Conservation (phyloP, 805 yeast genomes). For the Barnettozyma vustinii region DNA sequence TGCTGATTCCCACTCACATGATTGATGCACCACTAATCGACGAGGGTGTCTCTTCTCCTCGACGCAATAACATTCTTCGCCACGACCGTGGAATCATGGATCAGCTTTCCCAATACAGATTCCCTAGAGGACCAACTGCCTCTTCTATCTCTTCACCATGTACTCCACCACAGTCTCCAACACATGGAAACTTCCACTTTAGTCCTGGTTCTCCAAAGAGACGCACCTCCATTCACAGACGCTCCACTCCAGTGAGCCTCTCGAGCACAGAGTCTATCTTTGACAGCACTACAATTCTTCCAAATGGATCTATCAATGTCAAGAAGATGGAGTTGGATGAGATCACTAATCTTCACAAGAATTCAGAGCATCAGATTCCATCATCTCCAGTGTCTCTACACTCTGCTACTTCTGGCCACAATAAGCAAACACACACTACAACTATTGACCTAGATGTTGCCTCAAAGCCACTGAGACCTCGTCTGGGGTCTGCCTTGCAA, state of each 20-base stretch:
- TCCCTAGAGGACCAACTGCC: conserved; percentile 6
- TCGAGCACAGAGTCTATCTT: conserved; percentile 15
- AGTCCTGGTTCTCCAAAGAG: not conserved
- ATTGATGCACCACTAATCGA: not conserved
- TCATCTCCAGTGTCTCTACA: not conserved
- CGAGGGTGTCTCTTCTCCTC: not conserved
- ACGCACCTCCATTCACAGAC: conserved; percentile 5
- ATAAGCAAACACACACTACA: conserved; percentile 1
- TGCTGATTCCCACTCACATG: not conserved
- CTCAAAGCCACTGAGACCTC: conserved; percentile 12
- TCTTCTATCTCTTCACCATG: not conserved
- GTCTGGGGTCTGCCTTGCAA: not conserved
- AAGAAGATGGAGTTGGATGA: not conserved
- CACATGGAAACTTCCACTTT: not conserved
- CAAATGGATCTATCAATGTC: not conserved
- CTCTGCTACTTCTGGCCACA: not conserved
- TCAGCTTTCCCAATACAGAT: conserved; percentile 11
- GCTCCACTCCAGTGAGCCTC: conserved; percentile 10
- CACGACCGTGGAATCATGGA: conserved; percentile 3
- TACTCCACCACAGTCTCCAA: not conserved
- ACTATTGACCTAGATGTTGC: conserved; percentile 17
- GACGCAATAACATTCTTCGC: not conserved
- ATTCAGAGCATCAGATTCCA: not conserved
- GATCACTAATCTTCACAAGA: not conserved
- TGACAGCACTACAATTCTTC: conserved; percentile 1